Evolutionary conservation across 2,329 filamentous ascomycete species (phyloP).

Genomic region (Xylaria sp.): DNA sequence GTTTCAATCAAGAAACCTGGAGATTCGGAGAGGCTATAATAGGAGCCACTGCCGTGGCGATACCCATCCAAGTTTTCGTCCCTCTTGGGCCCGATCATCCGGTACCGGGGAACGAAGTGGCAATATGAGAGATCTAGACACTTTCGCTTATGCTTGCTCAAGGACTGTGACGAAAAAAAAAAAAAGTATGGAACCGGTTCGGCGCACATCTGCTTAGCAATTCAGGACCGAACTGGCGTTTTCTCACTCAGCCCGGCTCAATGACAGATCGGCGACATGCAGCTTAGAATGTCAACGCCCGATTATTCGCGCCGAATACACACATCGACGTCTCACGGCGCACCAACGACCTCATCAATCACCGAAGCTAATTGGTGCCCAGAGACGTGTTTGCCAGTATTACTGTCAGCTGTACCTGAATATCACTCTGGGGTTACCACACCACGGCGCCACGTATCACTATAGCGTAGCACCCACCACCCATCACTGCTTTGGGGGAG

Average conservation of each 20-base stretch:
- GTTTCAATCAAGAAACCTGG: constrained; percentile 8
- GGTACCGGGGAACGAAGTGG: constrained; percentile 6
- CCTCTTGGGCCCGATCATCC: constrained; percentile 15
- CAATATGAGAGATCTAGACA: constrained; percentile 5
- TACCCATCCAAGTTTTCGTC: constrained; percentile 3
- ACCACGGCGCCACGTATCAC: constrained; percentile 36
- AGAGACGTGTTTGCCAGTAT: constrained; percentile 20
- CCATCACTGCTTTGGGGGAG: constrained; percentile 13
- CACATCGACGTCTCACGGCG: constrained; percentile 12
- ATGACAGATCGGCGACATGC: constrained; percentile 2
- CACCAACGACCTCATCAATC: constrained; percentile 11
- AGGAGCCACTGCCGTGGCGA: not conserved
- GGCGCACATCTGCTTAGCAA: constrained; percentile 15
- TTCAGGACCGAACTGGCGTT: constrained; percentile 2
- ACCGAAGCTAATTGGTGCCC: constrained; percentile 21
- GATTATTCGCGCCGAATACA: constrained; percentile 14
- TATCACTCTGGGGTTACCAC: constrained; percentile 31
- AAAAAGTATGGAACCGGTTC: constrained; percentile 2
- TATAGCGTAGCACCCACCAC: constrained; percentile 34
- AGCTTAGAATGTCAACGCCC: constrained; percentile 9
- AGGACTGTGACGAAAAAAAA: not conserved
- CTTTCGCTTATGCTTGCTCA: constrained; percentile 21
- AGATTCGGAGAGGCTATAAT: not conserved
- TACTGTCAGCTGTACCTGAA: constrained; percentile 35
- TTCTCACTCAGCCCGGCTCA: not conserved